These are phyloP conservation scores for Eucalyptus tenuipes DNA, from an alignment of 345 rosid species.

Conservation along the genomic window DNA sequence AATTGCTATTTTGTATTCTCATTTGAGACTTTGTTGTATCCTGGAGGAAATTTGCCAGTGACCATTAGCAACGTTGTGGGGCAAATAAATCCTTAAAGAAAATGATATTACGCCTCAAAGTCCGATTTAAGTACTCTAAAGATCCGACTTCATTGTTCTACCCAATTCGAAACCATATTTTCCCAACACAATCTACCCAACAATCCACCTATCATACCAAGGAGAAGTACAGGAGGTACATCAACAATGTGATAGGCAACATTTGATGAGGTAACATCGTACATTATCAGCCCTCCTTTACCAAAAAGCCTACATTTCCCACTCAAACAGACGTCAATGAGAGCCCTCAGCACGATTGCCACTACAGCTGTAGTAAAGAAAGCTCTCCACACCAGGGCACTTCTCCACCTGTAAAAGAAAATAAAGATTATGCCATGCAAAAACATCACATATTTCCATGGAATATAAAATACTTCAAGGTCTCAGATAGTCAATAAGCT, in stretches of 20 bases:
- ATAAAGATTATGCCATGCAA: not conserved
- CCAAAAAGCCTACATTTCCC: constrained; percentile 91
- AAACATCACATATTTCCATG: not conserved
- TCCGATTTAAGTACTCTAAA: too few species aligned
- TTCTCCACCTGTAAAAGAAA: constrained; percentile 63
- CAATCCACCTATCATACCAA: constrained; percentile 80
- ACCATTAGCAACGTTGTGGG: too few species aligned
- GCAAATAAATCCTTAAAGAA: too few species aligned
- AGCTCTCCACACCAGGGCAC: constrained; percentile 84
- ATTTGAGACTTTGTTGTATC: too few species aligned
- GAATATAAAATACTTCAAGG: not conserved
- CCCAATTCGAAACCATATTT: too few species aligned
- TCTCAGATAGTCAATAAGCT: not conserved
- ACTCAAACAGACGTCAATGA: constrained; percentile 75
- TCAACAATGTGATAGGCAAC: constrained; percentile 63
- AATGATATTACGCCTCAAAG: too few species aligned
- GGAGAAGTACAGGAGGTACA: constrained; percentile 68
- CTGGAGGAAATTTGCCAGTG: too few species aligned
- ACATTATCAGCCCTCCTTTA: constrained; percentile 87
- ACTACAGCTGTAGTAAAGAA: constrained; percentile 88
- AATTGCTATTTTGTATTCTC: too few species aligned
- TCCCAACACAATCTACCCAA: constrained; percentile 73
- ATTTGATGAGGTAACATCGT: constrained; percentile 59
- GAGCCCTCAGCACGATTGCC: constrained; percentile 74
- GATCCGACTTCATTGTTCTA: too few species aligned